Percentiles rank a stretch among this genome's conserved stretches.
These are phyloP conservation scores for Corchorus capsularis DNA, from an alignment of 345 rosid species.

Conservation along the genomic window DNA sequence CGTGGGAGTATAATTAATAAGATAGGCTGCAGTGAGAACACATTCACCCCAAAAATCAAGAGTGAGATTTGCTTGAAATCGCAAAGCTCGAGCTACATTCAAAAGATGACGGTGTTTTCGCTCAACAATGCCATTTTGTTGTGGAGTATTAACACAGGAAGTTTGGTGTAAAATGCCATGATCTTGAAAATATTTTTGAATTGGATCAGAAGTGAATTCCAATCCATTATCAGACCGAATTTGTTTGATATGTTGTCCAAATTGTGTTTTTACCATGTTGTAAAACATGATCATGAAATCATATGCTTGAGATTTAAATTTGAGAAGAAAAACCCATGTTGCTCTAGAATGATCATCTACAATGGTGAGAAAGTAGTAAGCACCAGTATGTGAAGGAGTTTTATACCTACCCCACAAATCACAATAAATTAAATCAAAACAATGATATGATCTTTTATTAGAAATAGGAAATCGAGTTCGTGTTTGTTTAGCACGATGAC, in stretches of 20 bases:
- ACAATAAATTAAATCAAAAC: neutral
- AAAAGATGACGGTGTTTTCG: neutral
- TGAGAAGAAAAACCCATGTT: neutral
- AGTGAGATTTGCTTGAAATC: neutral
- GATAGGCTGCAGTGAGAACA: neutral
- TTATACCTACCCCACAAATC: neutral
- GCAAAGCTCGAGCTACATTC: neutral
- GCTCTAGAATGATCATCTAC: neutral
- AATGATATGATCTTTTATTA: neutral
- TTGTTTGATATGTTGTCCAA: neutral
- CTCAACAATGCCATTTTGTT: neutral
- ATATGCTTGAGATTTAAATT: neutral
- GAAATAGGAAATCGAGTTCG: neutral
- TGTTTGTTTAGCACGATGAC: slow-evolving; percentile 18
- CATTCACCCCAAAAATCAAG: neutral
- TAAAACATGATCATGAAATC: neutral
- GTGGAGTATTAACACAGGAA: neutral
- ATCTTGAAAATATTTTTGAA: neutral
- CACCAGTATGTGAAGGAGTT: neutral
- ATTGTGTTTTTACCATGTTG: neutral
- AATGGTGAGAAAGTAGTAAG: neutral
- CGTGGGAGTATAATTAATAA: neutral
- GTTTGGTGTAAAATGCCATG: too few species aligned
- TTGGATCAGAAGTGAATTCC: neutral
- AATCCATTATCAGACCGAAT: neutral